Base-by-base conservation (phyloP, 1,139 yeast genomes). In the Pichia cactophila region DNA sequence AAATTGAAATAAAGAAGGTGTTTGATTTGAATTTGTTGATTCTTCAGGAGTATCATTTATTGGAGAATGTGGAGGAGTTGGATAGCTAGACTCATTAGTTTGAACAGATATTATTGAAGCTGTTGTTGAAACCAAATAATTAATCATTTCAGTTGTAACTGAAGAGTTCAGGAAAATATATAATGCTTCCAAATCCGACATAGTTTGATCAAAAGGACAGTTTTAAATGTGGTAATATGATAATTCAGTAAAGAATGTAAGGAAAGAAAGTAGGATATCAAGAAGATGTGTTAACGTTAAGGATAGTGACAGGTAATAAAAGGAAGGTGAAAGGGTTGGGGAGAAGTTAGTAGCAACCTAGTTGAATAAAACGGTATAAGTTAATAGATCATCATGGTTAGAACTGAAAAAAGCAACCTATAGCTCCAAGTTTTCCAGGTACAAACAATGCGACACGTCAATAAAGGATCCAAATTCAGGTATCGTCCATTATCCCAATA, bases 81-180 rank as follows among this genome's bases (percentile, higher is more conserved):
- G 70, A 43, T 66, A 72, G 12, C 11, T 23, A 2, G 17, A 14
- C 2, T n/a, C 14, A 8, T 40, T n/a, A 8, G 26, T 9, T 61
- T 46, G 59, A 37, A 46, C 52, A 50, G 33, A 80, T 58, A 90
- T 86, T 53, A 90, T 86, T 8, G 95, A 81, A 54, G 75, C 73
- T 29, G 97, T 87, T 47, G 95, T 84, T 36, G 86, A 74, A 10
- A 85, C 96, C 57, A 90, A 73, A 62, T 83, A 85, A 53, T 78
- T 75, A 45, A 90, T 79, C 97, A 90, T 90, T 52, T 86, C 85
- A 43, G 77, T 70, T 50, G 78, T 71, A 49, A 90, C 95, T 28
- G 94, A 86, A 64, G 79, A 85, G 67, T 84, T 78, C 52, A 89
- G 73, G 63, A 90, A 89, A 51, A 78, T 69, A 58, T 80, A 78